Evolutionary conservation across 495 filamentous ascomycete species (phyloP).

Genomic region (Aspergillus sclerotioniger): DNA sequence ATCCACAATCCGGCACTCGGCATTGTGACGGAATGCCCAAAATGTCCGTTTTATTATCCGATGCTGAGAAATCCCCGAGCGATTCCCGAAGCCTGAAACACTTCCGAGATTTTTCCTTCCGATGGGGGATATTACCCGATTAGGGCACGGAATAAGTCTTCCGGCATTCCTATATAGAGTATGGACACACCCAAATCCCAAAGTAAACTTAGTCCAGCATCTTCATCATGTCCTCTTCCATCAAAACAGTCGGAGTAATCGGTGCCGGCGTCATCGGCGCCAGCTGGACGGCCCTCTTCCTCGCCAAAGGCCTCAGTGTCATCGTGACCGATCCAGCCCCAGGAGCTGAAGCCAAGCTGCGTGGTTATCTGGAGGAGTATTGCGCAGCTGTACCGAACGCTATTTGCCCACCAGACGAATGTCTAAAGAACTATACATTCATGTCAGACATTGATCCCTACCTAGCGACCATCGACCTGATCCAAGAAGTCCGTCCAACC

Average conservation of each 20-base stretch:
- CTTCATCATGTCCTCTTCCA: neutral
- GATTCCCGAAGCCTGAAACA: neutral
- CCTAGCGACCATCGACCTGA: slow-evolving; percentile 12
- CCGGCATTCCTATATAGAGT: neutral
- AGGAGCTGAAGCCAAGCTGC: slow-evolving; percentile 16
- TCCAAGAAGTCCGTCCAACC: slow-evolving; percentile 18
- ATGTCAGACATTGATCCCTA: slow-evolving; percentile 15
- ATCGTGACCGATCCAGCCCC: slow-evolving; percentile 24
- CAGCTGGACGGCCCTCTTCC: slow-evolving; percentile 24
- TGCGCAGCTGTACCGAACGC: slow-evolving; percentile 5
- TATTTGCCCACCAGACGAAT: neutral
- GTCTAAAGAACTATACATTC: slow-evolving; percentile 17
- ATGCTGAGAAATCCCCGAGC: neutral
- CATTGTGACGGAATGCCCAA: neutral
- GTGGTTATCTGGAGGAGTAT: slow-evolving; percentile 12
- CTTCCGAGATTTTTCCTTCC: neutral
- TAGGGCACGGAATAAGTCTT: neutral
- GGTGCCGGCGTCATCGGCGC: slow-evolving; percentile 24
- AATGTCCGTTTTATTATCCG: neutral
- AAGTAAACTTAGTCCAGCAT: no score
- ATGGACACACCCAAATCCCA: no score
- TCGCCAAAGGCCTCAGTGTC: slow-evolving; percentile 19
- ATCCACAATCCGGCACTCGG: neutral
- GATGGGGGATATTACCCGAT: neutral
- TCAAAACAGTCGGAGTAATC: slow-evolving; percentile 21